These are phyloP conservation scores for Botryotinia narcissicola DNA, from an alignment of 2,329 filamentous ascomycete genomes.

Conservation along the genomic window DNA sequence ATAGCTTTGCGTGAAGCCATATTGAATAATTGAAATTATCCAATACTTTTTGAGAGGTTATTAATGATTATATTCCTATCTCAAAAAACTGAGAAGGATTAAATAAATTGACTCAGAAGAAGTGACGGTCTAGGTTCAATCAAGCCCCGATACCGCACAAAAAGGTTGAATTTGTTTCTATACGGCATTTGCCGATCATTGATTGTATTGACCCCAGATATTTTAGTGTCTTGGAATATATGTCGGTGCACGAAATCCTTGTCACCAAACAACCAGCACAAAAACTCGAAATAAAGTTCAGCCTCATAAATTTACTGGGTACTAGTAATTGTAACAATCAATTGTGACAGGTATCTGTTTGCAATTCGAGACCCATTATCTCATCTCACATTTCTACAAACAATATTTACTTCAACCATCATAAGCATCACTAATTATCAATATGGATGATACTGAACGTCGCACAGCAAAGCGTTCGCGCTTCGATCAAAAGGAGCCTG, in stretches of 20 bases:
- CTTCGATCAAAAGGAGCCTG: constrained; percentile 88
- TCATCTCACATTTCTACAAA: background rate
- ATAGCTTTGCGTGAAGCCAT: constrained; percentile 39
- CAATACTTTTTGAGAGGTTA: background rate
- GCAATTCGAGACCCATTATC: background rate
- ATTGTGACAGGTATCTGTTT: background rate
- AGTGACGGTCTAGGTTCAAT: constrained; percentile 4
- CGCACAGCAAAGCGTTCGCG: constrained; percentile 78
- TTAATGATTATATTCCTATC: constrained; percentile 15
- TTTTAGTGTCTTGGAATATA: background rate
- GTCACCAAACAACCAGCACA: constrained; percentile 13
- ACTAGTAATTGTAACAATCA: background rate
- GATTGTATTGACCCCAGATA: constrained; percentile 14
- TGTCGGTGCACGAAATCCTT: constrained; percentile 17
- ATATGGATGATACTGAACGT: constrained; percentile 76
- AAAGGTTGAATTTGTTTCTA: constrained; percentile 8
- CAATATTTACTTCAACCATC: background rate
- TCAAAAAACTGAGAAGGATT: constrained; percentile 17
- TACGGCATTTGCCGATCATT: background rate
- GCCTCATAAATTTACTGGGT: constrained; percentile 22
- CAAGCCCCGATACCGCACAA: constrained; percentile 21
- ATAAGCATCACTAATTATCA: constrained; percentile 16
- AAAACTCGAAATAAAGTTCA: constrained; percentile 21
- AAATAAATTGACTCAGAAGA: constrained; percentile 12
- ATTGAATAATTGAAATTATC: constrained; percentile 14